Evolutionary conservation across 2,329 filamentous ascomycete genomes (phyloP), one percentile per base, ranked within the genome.

Genomic region (Didymella lethalis): DNA sequence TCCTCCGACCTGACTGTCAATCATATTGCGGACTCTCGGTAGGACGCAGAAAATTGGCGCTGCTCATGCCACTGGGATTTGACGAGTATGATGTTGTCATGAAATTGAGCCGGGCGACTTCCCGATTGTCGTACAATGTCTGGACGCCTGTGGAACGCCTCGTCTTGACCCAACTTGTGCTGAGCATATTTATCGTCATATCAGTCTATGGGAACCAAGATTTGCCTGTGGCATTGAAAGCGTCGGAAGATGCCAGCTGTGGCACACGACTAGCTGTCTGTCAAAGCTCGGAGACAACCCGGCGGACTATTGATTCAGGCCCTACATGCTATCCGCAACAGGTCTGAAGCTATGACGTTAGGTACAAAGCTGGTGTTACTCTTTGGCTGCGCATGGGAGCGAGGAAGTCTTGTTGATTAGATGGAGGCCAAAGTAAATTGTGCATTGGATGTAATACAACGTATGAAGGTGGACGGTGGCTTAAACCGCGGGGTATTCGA

Each of bases 401-500:
- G 28, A 34, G 28, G 40, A 57, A 34, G 4, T 14, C n/a, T 31
- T 14, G 23, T n/a, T 34, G 20, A 14, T n/a, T 43, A 11, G n/a
- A 20, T 6, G 11, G 20, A 29, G 36, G 12, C 32, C 6, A 12
- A 29, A 41, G 34, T 11, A 20, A 12, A 40, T 26, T 41, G 34
- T 34, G 48, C 34, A 52, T 52, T 57, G 28, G 48, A 34, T 34
- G 48, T n/a, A 31, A 34, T 34, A 44, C 36, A 34, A 40, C 36
- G 28, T 28, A 29, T 31, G 6, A 12, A 45, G 34, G 43, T 10
- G 36, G 7, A 23, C 10, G n/a, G 50, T 50, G 50, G 41, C 45
- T 26, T 20, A n/a, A 34, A 54, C 40, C 40, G 54, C 26, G 43
- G 56, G 50, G 50, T 54, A 54, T 54, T 59, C 18, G 20, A 38